phyloP scores from a whole-genome alignment of 345 rosid genomes.

The Corchorus capsularis region DNA sequence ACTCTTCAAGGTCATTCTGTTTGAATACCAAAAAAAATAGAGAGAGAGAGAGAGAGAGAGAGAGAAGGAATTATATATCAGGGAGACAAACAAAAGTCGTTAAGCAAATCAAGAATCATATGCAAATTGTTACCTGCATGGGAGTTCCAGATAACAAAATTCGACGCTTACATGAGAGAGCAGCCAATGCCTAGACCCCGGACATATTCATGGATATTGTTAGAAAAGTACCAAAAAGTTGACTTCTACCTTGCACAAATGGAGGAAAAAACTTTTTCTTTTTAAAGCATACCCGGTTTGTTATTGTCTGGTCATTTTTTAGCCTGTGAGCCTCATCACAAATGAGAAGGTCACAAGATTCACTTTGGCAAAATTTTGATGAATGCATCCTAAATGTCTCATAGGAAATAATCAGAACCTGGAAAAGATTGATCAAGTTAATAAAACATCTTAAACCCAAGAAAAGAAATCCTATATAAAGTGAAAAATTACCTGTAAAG shows the following conservation, averaged over 20 bases:
- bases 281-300: slow-evolving; percentile 73
- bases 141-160: slow-evolving; percentile 97
- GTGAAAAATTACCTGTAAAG: slow-evolving; percentile 65
- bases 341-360: slow-evolving; percentile 90
- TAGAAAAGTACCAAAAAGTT: slow-evolving; percentile 12
- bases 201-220: slow-evolving; percentile 21
- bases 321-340: slow-evolving; percentile 99
- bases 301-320: slow-evolving; percentile 92
- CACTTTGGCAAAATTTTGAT: slow-evolving; percentile 69
- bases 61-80: slow-evolving; percentile 15
- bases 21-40: slow-evolving; percentile 14
- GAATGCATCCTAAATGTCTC: slow-evolving; percentile 99
- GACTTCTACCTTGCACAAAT: slow-evolving; percentile 9
- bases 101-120: slow-evolving; percentile 18
- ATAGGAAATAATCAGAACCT: slow-evolving; percentile 94
- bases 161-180: slow-evolving; percentile 84
- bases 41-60: neutral
- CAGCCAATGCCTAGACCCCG: slow-evolving; percentile 79
- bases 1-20: slow-evolving; percentile 98
- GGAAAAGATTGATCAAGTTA: slow-evolving; percentile 28
- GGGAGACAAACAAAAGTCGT: slow-evolving; percentile 13
- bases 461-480: slow-evolving; percentile 21
- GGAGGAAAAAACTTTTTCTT: slow-evolving; percentile 17
- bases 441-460: slow-evolving; percentile 14
- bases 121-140: slow-evolving; percentile 73